These are phyloP conservation scores for Wilcoxina mikolae DNA, from an alignment of 495 filamentous ascomycete genomes.

Conservation along the genomic window DNA sequence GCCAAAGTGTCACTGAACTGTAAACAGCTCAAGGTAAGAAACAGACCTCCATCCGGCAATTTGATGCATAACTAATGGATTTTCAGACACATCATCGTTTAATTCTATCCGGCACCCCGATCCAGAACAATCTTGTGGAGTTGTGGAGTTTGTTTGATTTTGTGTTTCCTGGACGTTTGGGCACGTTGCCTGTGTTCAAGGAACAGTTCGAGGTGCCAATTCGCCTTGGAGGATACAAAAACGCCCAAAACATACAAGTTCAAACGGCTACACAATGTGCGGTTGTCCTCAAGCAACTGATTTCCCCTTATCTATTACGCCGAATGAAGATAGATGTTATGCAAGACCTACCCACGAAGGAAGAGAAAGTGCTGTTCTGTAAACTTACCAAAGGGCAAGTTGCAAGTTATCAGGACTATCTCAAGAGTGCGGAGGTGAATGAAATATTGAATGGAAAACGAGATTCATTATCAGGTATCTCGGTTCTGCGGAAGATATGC, in stretches of 20 bases:
- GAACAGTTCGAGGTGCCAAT: slow-evolving; percentile 87
- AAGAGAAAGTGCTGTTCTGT: slow-evolving; percentile 88
- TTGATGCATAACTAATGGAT: neutral
- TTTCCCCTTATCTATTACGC: slow-evolving; percentile 85
- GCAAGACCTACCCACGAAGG: slow-evolving; percentile 83
- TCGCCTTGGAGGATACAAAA: slow-evolving; percentile 78
- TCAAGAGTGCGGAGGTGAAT: slow-evolving; percentile 68
- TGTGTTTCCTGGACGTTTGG: slow-evolving; percentile 85
- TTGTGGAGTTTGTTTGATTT: slow-evolving; percentile 97
- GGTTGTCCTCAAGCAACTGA: slow-evolving; percentile 75
- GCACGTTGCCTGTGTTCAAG: slow-evolving; percentile 77
- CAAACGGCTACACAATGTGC: slow-evolving; percentile 84
- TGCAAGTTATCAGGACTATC: slow-evolving; percentile 60
- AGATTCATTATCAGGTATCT: slow-evolving; percentile 76
- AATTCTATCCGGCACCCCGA: slow-evolving; percentile 89
- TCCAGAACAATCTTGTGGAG: slow-evolving; percentile 95
- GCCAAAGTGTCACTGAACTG: slow-evolving; percentile 80
- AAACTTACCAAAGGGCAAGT: slow-evolving; percentile 67
- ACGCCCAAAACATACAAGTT: slow-evolving; percentile 65
- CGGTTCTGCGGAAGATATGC: slow-evolving; percentile 87
- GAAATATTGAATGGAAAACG: slow-evolving; percentile 56
- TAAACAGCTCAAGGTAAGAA: slow-evolving; percentile 51
- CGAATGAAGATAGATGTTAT: slow-evolving; percentile 88
- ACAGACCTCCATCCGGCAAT: neutral
- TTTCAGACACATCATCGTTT: slow-evolving; percentile 64